phyloP scores from a whole-genome alignment of 768 basidiomycete genomes.

The Exidia glandulosa region DNA sequence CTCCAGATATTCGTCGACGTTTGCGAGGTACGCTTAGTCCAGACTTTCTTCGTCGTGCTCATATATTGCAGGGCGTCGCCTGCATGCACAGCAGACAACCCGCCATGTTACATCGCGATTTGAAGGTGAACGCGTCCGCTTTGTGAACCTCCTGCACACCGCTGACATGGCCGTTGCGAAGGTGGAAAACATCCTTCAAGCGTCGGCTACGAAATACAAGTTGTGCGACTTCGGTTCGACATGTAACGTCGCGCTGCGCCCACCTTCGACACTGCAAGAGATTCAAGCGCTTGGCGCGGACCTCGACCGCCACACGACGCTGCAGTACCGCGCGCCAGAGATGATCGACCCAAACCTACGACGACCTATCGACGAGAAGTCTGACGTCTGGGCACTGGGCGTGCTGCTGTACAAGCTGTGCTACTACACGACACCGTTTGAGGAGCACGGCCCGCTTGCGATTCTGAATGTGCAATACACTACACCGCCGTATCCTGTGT shows the following conservation, averaged over 20 bases:
- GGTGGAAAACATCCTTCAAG: constrained; percentile 95
- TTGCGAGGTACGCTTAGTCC: constrained; percentile 43
- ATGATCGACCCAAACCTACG: constrained; percentile 89
- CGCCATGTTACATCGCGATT: constrained; percentile 87
- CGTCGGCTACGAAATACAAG: constrained; percentile 76
- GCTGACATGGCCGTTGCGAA: constrained; percentile 1
- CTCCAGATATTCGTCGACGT: constrained; percentile 97
- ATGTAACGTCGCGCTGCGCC: constrained; percentile 52
- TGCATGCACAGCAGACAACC: constrained; percentile 92
- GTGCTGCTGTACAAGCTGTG: constrained; percentile 96
- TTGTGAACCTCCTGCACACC: not conserved
- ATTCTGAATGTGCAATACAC: constrained; percentile 95
- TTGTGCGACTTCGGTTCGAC: constrained; percentile 98
- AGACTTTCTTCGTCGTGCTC: not conserved
- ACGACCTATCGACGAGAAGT: constrained; percentile 82
- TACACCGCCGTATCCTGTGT: constrained; percentile 79
- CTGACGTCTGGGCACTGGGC: constrained; percentile 92
- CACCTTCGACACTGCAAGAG: constrained; percentile 72
- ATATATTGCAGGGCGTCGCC: constrained; percentile 54
- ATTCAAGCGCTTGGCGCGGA: constrained; percentile 82
- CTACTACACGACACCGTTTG: constrained; percentile 98
- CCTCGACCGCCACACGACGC: constrained; percentile 87
- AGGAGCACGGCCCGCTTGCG: constrained; percentile 92
- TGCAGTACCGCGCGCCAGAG: constrained; percentile 97
- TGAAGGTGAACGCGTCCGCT: constrained; percentile 41